These are phyloP conservation scores for Hortaea werneckii DNA, from an alignment of 2,329 filamentous ascomycete species.

Conservation along the genomic window DNA sequence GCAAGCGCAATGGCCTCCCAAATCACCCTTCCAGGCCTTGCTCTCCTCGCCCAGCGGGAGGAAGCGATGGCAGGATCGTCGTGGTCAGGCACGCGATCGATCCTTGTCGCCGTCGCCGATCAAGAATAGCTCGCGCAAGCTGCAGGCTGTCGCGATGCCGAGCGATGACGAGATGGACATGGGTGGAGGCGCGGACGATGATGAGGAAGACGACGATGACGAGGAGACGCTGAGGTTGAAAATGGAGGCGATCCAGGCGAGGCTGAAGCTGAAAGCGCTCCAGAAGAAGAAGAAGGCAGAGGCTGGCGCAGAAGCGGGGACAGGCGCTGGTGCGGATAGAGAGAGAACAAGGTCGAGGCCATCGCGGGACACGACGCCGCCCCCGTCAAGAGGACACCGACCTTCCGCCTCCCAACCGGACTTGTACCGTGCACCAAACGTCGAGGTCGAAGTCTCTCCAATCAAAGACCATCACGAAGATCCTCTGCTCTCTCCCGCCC, in stretches of 20 bases:
- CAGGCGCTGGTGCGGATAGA: not conserved
- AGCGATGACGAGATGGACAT: conserved; percentile 40
- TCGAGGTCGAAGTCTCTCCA: conserved; percentile 72
- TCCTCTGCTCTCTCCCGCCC: conserved; percentile 60
- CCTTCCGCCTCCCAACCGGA: conserved; percentile 12
- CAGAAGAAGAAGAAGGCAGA: conserved; percentile 43
- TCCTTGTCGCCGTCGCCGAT: conserved; percentile 49
- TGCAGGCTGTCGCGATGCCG: conserved; percentile 43
- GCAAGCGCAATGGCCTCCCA: conserved; percentile 46
- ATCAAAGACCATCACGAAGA: conserved; percentile 41
- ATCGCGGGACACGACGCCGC: not conserved
- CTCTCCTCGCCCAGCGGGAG: conserved; percentile 68
- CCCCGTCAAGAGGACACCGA: not conserved
- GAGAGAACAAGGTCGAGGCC: not conserved
- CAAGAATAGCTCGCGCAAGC: conserved; percentile 16
- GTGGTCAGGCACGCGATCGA: conserved; percentile 39
- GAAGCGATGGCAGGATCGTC: conserved; percentile 59
- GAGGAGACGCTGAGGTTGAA: conserved; percentile 84
- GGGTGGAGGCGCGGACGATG: conserved; percentile 36
- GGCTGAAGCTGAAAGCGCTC: conserved; percentile 76
- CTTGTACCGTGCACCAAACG: conserved; percentile 14
- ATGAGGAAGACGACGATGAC: conserved; percentile 59
- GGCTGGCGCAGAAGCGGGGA: not conserved
- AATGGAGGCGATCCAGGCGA: conserved; percentile 78
- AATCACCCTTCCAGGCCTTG: conserved; percentile 52